phyloP scores from a whole-genome alignment of 1,284 basidiomycete species.

The Rhodofomes roseus region DNA sequence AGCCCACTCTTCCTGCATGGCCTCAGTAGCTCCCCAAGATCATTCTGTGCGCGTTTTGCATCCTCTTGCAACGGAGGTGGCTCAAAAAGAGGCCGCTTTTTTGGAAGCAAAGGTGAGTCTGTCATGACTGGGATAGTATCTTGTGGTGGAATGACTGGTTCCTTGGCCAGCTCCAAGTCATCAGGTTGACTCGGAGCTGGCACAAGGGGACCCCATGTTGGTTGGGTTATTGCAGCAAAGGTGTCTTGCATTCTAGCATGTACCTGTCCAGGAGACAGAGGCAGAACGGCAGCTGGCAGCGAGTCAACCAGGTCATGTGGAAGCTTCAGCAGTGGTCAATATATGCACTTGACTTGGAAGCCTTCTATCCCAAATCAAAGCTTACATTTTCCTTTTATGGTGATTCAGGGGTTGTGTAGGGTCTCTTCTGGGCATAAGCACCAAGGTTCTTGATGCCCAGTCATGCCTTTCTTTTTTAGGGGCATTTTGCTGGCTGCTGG shows the following conservation, averaged over 20 bases:
- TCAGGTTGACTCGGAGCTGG: neutral
- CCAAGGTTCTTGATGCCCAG: neutral
- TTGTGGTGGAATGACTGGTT: too few species aligned
- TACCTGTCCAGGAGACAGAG: neutral
- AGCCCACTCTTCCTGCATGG: conserved; percentile 1
- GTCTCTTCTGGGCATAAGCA: neutral
- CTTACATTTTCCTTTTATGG: neutral
- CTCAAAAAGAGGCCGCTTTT: neutral
- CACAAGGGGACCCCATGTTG: neutral
- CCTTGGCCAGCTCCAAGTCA: too few species aligned
- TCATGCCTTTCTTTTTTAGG: neutral
- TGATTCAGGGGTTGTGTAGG: neutral
- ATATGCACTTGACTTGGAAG: neutral
- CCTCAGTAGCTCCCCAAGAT: conserved; percentile 1
- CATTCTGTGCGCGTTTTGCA: neutral
- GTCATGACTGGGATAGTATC: too few species aligned
- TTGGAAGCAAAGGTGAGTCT: too few species aligned
- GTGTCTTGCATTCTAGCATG: neutral
- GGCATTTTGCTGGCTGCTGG: neutral
- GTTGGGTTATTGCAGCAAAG: neutral
- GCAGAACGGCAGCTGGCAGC: too few species aligned
- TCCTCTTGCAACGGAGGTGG: neutral
- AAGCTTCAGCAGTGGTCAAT: too few species aligned
- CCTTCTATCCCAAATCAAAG: neutral
- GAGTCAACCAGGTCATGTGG: too few species aligned